Conservation (phyloP, 2,329 filamentous ascomycete species). For the Botrytis elliptica region DNA sequence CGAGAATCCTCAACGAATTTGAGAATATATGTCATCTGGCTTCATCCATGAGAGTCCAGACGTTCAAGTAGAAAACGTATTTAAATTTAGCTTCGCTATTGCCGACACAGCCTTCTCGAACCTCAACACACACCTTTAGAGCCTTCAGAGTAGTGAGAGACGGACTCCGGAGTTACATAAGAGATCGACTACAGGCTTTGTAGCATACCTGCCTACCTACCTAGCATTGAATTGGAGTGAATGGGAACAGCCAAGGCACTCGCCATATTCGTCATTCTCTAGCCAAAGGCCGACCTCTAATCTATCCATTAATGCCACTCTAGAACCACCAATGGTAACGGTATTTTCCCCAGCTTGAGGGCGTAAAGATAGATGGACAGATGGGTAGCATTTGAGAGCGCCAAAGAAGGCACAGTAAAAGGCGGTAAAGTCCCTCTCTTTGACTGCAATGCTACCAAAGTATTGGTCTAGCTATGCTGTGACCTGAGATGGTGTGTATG, state of each 20-base stretch:
- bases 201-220: background rate
- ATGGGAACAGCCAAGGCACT: background rate
- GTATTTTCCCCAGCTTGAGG: constrained; percentile 3
- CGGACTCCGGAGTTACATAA: background rate
- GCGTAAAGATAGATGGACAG: background rate
- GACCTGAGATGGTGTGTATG: background rate
- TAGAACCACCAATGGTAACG: constrained; percentile 4
- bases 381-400: background rate
- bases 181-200: background rate
- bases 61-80: background rate
- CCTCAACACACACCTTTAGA: background rate
- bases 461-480: background rate
- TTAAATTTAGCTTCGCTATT: background rate
- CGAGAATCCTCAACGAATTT: background rate
- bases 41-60: background rate
- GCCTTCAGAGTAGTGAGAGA: background rate
- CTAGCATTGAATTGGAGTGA: background rate
- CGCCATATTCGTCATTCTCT: background rate
- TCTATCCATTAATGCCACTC: background rate
- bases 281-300: background rate
- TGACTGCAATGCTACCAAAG: background rate
- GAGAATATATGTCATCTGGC: background rate
- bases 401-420: constrained; percentile 2
- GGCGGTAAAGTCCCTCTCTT: constrained; percentile 13
- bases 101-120: background rate